Evolutionary conservation across 371 early-diverging fungal genomes (phyloP), one percentile per base, ranked within the genome.

Genomic region (Lichtheimia corymbifera): DNA sequence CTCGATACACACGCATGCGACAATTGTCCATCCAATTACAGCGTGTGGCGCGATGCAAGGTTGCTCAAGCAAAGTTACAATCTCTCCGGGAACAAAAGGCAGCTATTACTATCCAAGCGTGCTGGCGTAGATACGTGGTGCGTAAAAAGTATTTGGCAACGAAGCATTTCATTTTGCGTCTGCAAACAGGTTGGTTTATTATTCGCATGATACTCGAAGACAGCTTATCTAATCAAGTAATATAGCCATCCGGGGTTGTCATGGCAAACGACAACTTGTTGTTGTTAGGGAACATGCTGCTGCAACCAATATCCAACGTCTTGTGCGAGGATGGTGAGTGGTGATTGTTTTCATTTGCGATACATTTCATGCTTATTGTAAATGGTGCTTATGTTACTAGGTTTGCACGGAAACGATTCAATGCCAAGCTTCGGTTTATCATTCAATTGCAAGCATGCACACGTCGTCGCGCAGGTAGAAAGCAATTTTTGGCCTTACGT

Each of bases 381-480:
- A 41, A 24, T 13, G 13, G 12, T 6, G 4, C 7, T 40, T 7
- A 49, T 17, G 45, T 24, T 43, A 15, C 9, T 40, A 68, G 66
- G 67, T 52, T 83, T 42, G 88, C 84, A 5, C 85, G 94, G 30
- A 76, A 79, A 55, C 62, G 65, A 53, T 90, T 84, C 67, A 64
- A 74, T 52, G 70, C 68, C n/a, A 73, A 81, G 27, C 35, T 77
- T 14, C 64, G 69, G 57, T 72, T 81, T 18, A 73, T 97, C 27
- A 68, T 93, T 17, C 71, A 87, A 43, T 59, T 94, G 45, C 99
- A 98, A 78, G 85, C 92, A 7, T 89, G 87, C 52, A 64, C 90
- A 45, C 93, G 97, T 53, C 88, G 92, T 17, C 82, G 76, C 42
- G 62, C 63, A 18, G 96, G 97, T 30, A 70, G 76, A 28, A 81